Evolutionary conservation across 352 stramenopile genomes (phyloP), one percentile per base, ranked within the genome.

Genomic region (Phytophthora melonis): DNA sequence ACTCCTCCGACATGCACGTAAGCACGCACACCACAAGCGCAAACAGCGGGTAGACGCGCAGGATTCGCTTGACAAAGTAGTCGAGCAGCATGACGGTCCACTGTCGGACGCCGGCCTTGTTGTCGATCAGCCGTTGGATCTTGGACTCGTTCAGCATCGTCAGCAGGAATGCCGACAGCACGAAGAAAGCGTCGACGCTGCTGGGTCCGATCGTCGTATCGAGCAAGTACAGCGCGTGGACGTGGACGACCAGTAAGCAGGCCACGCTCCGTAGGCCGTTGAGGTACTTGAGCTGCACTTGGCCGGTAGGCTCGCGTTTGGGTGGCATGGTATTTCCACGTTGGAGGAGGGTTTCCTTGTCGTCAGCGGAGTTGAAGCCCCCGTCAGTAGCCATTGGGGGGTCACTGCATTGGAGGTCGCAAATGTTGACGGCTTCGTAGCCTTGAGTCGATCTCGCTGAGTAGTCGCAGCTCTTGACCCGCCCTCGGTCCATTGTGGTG

Each of bases 131-230:
- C 4, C 36, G 18, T 14, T 11, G 16, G 36, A 45, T 45, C 13
- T 45, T 45, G 36, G 4, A n/a, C 16, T 45, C 36, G 27, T 73
- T 67, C 3, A 79, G 25, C 58, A 70, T 70, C 7, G 72, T 79
- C 21, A 79, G 53, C 23, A 79, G 58, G 64, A 79, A 79, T 1
- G 72, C 62, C 7, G 72, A 79, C 34, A 79, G 53, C 41, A 79
- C 72, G 55, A 79, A 79, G 53, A 79, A 79, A 3, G 58, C 66
- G 47, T 79, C 72, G 21, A 79, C 72, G 2, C 57, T 55, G 6
- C n/a, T 56, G 21, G 63, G 45, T 9, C 45, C 69, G 11, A 77
- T 30, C n/a, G 63, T 66, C 32, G 45, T 7, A 11, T 63, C 63
- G n/a, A 16, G 3, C 16, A 69, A 41, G 55, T 74, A 68, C 13